Evolutionary conservation across 2,329 filamentous ascomycete species (phyloP), one percentile per base, ranked within the genome.

Genomic region (Fusarium algeriense): DNA sequence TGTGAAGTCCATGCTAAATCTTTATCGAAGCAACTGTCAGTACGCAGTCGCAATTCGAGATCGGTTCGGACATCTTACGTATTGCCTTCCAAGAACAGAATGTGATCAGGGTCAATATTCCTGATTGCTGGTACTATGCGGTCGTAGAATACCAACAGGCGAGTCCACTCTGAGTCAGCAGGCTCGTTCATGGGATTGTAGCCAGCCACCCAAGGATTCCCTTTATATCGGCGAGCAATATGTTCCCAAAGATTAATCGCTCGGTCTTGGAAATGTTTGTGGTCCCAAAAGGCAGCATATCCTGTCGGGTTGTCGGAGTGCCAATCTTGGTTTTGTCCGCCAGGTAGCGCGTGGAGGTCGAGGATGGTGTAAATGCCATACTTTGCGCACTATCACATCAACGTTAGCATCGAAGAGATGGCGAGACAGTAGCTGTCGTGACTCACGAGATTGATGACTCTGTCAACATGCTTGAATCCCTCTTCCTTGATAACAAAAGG

Each of bases 391-490:
- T 73, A 1, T 9, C 3, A 14, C n/a, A 1, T 20, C 9, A n/a
- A 3, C 13, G 14, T 66, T 13, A 61, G 35, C 15, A 30, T 30
- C 10, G 28, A 30, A 30, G 28, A 2, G 26, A 14, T 13, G 4
- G 3, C 1, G 1, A 20, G 0, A 19, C 3, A 19, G 4, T 4
- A 10, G 10, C 2, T 17, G 1, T 3, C 5, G 10, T 1, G 9
- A 56, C 64, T 52, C 37, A 64, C 72, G 55, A 85, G 77, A 2
- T 86, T 79, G 13, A 87, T 78, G 0, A 86, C 81, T 23, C 84
- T 78, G 68, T 88, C 85, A 3, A 88, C 78, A 48, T 83, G 83
- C 64, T 84, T 83, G 75, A 87, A 87, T 0, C 85, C 86, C 20
- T 80, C 79, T 23, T 80, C 75, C 67, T 86, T 87, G 30, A 87